Conservation (phyloP, 1,284 basidiomycete genomes). For the Stereum hirsutum region DNA sequence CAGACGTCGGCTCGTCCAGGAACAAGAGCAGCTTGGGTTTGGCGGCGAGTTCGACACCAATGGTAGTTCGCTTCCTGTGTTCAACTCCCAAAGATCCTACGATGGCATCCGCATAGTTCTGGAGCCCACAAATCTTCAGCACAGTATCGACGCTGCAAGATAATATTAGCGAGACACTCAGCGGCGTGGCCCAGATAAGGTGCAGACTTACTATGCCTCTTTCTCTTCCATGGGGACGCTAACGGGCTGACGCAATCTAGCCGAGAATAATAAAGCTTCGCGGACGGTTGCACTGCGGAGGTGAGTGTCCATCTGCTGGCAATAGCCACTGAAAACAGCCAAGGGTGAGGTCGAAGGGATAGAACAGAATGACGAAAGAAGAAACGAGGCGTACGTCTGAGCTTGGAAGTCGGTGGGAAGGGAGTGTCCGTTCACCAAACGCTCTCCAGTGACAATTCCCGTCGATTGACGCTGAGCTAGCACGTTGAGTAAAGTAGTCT, state of each 20-base stretch:
- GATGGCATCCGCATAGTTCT: slow-evolving; percentile 62
- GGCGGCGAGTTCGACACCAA: slow-evolving; percentile 76
- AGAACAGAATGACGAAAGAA: not conserved
- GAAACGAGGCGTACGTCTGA: slow-evolving; percentile 37
- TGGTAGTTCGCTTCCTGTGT: slow-evolving; percentile 72
- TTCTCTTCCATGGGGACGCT: slow-evolving; percentile 65
- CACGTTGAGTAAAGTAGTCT: slow-evolving; percentile 79
- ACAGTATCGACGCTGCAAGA: slow-evolving; percentile 63
- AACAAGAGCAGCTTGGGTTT: slow-evolving; percentile 25
- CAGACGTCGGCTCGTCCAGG: slow-evolving; percentile 78
- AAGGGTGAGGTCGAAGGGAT: too few species aligned
- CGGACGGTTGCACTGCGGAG: slow-evolving; percentile 63
- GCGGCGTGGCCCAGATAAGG: not conserved
- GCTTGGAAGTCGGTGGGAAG: slow-evolving; percentile 71
- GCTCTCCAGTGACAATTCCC: slow-evolving; percentile 74
- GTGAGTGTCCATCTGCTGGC: slow-evolving; percentile 78
- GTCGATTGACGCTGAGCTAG: slow-evolving; percentile 71
- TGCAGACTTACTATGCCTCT: slow-evolving; percentile 54
- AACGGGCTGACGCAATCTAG: slow-evolving; percentile 71
- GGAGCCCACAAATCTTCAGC: slow-evolving; percentile 71
- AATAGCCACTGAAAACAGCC: slow-evolving; percentile 49
- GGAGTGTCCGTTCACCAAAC: slow-evolving; percentile 69
- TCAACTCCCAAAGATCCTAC: slow-evolving; percentile 74
- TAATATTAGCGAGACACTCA: not conserved
- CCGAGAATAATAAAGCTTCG: slow-evolving; percentile 80